These are phyloP conservation scores for Nakaseomyces bracarensis DNA, from an alignment of 1,139 yeast species.

Conservation along the genomic window DNA sequence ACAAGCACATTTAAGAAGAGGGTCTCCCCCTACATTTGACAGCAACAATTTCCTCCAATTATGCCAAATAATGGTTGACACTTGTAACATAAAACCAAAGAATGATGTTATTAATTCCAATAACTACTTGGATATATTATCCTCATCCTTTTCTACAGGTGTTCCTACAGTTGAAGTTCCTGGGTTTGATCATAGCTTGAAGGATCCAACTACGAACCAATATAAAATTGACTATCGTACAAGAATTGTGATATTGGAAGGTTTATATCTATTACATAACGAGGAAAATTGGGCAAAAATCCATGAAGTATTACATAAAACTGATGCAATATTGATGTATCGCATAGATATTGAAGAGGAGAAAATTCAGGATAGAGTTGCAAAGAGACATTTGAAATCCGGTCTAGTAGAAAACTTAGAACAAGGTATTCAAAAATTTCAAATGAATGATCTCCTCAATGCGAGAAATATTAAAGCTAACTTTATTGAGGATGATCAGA, in stretches of 20 bases:
- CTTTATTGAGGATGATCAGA: constrained; percentile 35
- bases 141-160: constrained; percentile 16
- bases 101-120: constrained; percentile 1
- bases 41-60: constrained; percentile 40
- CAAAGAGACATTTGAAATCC: constrained; percentile 59
- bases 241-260: constrained; percentile 51
- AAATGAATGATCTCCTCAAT: constrained; percentile 60
- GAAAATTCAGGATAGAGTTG: constrained; percentile 49
- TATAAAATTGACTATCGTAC: constrained; percentile 37
- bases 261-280: constrained; percentile 48
- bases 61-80: constrained; percentile 25
- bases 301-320: constrained; percentile 18
- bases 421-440: constrained; percentile 57
- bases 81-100: constrained; percentile 19
- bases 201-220: constrained; percentile 52
- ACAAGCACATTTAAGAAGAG: constrained; percentile 57
- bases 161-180: constrained; percentile 47
- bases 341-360: constrained; percentile 38
- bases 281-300: constrained; percentile 47
- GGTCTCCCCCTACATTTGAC: constrained; percentile 83
- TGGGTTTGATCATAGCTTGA: constrained; percentile 63
- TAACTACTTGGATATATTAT: constrained; percentile 13
- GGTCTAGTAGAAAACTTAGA: constrained; percentile 53
- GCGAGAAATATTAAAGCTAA: constrained; percentile 47
- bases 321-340: constrained; percentile 25